phyloP scores from a whole-genome alignment of 495 filamentous ascomycete genomes.

The Penicillium crystallinum region DNA sequence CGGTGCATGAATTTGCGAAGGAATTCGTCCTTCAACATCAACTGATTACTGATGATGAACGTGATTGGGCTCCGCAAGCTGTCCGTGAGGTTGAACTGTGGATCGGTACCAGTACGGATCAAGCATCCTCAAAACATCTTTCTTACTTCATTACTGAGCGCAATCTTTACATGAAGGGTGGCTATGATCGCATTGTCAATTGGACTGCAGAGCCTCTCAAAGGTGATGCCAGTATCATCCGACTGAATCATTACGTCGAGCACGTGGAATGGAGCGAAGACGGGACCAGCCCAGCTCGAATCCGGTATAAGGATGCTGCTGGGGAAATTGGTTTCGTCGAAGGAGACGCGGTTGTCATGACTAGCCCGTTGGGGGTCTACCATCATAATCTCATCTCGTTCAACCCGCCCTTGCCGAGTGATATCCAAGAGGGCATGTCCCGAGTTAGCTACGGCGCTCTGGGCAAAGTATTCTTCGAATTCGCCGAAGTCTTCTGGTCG shows the following conservation, averaged over 20 bases:
- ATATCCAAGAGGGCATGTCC: conserved; percentile 21
- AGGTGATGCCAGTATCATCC: conserved; percentile 9
- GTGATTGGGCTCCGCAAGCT: conserved; percentile 21
- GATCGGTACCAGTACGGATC: conserved; percentile 17
- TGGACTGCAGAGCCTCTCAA: conserved; percentile 16
- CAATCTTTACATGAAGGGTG: conserved; percentile 25
- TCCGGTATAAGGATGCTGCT: conserved; percentile 14
- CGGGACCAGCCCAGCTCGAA: conserved; percentile 4
- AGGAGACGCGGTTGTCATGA: conserved; percentile 21
- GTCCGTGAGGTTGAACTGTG: conserved; percentile 22
- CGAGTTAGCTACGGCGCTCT: conserved; percentile 20
- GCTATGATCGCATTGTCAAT: conserved; percentile 23
- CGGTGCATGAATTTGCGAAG: conserved; percentile 18
- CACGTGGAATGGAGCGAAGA: conserved; percentile 17
- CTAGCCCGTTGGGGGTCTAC: conserved; percentile 17
- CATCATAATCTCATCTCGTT: conserved; percentile 23
- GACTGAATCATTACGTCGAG: conserved; percentile 17
- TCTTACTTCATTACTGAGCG: conserved; percentile 24
- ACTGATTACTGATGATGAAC: conserved; percentile 23
- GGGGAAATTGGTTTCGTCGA: conserved; percentile 2
- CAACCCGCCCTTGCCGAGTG: conserved; percentile 21
- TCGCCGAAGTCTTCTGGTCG: conserved; percentile 21
- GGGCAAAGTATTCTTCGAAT: conserved; percentile 26
- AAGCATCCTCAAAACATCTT: conserved; percentile 23
- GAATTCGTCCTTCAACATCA: conserved; percentile 20